Evolutionary conservation across 1,284 basidiomycete genomes (phyloP).

Genomic region (Ceratobasidium sp.): DNA sequence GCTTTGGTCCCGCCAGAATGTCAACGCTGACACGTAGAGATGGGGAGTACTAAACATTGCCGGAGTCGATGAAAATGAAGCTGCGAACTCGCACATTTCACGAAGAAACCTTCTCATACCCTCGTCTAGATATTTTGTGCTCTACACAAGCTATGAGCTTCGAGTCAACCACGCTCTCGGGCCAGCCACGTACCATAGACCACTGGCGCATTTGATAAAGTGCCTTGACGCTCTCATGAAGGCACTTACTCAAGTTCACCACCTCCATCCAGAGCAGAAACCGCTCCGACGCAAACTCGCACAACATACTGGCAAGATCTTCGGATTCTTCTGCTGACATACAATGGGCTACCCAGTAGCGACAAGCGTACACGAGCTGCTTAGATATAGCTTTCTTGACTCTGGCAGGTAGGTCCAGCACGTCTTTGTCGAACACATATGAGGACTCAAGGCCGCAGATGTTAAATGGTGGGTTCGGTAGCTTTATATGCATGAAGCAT

Average conservation of each 20-base stretch:
- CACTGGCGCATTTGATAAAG: not conserved
- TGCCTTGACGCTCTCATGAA: not conserved
- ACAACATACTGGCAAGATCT: not conserved
- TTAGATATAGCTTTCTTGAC: not conserved
- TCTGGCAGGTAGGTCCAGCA: not conserved
- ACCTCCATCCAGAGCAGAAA: slow-evolving; percentile 18
- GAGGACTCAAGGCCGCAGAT: not conserved
- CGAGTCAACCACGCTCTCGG: not conserved
- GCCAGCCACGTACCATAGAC: not conserved
- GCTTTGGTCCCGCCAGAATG: not conserved
- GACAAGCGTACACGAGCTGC: not conserved
- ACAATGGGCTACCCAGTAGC: not conserved
- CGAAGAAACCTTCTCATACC: not conserved
- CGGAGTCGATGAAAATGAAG: not conserved
- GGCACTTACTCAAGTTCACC: not conserved
- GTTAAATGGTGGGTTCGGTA: not conserved
- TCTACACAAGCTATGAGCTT: not conserved
- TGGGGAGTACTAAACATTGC: slow-evolving; percentile 3
- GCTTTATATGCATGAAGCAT: slow-evolving; percentile 6
- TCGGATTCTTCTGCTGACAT: not conserved
- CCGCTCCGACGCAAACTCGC: not conserved
- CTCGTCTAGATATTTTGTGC: not conserved
- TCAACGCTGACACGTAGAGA: not conserved
- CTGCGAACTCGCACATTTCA: not conserved
- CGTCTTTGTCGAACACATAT: not conserved